Evolutionary conservation across 768 basidiomycete genomes (phyloP), one percentile per base, ranked within the genome.

Genomic region (Imleria badia): DNA sequence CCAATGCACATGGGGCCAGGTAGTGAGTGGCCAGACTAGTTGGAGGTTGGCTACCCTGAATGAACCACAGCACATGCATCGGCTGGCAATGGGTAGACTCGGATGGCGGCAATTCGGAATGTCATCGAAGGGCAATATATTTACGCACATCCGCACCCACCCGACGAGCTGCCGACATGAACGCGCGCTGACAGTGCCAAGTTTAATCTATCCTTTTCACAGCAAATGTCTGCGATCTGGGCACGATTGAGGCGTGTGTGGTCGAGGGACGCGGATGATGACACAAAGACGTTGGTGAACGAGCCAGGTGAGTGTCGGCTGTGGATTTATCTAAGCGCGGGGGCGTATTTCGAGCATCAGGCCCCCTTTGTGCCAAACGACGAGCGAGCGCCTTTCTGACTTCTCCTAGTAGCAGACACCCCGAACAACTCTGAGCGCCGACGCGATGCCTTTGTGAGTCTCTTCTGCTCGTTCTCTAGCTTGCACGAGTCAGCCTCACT

Each of bases 391-490:
- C 17, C 22, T 11, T 36, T 41, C 61, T 63, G 30, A 56, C 58
- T 7, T 13, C 3, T 2, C 30, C 20, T 33, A 26, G 62, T 62
- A 67, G 13, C 55, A 59, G 62, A 59, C 45, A 41, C 50, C 17
- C 48, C 48, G 19, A 34, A 4, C 45, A 46, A 41, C 29, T 5
- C 33, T 40, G 75, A 76, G 4, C 15, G 36, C 50, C 81, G 60
- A 43, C 78, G 83, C 35, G 83, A 83, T 0, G 69, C 71, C 17
- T 78, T 79, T 57, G 84, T 85, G 59, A 64, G 83, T 75, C 36
- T 19, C 23, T 20, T 39, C 7, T 43, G 2, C 8, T 34, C 29
- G 26, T 26, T 48, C 19, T 22, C 49, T 51, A 43, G 49, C 58
- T n/a, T 4, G 23, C 20, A 12, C 51, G 54, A 19, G n/a, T n/a